Evolutionary conservation across 2,329 filamentous ascomycete species (phyloP).

Genomic region (Neophaeococcomyces aloes): DNA sequence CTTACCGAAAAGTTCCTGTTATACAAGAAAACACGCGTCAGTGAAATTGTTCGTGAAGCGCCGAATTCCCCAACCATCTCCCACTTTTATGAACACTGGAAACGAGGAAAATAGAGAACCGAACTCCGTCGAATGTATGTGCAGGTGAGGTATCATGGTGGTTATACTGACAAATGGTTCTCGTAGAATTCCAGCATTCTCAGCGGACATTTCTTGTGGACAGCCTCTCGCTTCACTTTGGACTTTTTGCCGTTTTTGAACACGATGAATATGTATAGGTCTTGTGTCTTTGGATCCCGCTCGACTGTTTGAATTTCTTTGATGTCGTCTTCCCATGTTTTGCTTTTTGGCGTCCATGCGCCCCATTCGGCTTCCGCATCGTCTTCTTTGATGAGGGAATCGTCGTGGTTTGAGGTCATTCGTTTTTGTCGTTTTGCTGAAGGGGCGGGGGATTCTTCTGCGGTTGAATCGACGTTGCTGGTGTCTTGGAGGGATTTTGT

Average conservation of each 20-base stretch:
- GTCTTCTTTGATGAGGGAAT: constrained; percentile 21
- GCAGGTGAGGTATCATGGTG: too few relatives aligned
- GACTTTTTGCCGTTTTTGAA: constrained; percentile 38
- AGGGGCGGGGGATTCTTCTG: constrained; percentile 12
- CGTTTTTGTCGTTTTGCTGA: constrained; percentile 16
- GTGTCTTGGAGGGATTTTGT: constrained; percentile 21
- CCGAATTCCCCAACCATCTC: background rate
- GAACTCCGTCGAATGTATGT: too few relatives aligned
- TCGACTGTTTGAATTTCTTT: constrained; percentile 34
- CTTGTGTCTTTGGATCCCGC: constrained; percentile 25
- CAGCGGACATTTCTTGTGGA: constrained; percentile 35
- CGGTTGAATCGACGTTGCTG: constrained; percentile 15
- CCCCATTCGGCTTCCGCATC: constrained; percentile 17
- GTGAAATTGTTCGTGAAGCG: background rate
- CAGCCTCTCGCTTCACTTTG: constrained; percentile 31
- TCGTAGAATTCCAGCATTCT: constrained; percentile 42
- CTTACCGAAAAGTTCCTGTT: constrained; percentile 6
- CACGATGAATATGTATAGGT: constrained; percentile 31
- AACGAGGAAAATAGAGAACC: too few relatives aligned
- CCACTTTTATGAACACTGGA: too few relatives aligned
- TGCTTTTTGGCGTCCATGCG: constrained; percentile 31
- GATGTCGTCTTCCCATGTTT: constrained; percentile 37
- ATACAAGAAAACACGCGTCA: background rate
- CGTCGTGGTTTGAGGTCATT: constrained; percentile 9
- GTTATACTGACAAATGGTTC: constrained; percentile 30